Evolutionary conservation across 257 asterid species (phyloP).

Genomic region (Solanum gracilifrons): DNA sequence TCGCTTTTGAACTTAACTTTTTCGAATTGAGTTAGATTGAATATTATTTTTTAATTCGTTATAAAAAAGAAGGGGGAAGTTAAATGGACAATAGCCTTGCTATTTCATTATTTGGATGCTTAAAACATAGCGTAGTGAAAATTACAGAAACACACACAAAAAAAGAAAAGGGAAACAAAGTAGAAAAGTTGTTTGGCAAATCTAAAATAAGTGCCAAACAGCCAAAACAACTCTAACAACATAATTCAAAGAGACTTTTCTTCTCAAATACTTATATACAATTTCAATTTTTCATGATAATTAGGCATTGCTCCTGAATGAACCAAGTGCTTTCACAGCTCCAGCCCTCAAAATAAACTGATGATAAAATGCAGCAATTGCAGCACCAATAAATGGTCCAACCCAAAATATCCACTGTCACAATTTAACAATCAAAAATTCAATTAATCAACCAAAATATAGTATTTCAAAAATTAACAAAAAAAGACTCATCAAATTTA

Average conservation of each 20-base stretch:
- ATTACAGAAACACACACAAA: neutral
- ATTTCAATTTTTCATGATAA: neutral
- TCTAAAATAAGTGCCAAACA: neutral
- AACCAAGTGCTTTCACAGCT: conserved; percentile 66
- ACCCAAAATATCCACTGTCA: conserved; percentile 84
- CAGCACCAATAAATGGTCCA: conserved; percentile 78
- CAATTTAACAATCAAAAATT: neutral
- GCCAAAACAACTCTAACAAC: neutral
- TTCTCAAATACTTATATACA: neutral
- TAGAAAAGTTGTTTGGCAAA: neutral
- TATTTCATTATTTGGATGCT: neutral
- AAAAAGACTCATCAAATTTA: too few species aligned
- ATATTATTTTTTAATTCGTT: too few species aligned
- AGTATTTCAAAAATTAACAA: neutral
- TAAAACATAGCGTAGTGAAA: neutral
- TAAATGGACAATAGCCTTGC: neutral
- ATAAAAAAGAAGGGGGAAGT: neutral
- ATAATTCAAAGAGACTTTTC: neutral
- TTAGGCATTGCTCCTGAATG: conserved; percentile 49
- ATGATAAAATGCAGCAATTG: conserved; percentile 70
- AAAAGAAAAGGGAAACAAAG: neutral
- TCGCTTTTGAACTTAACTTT: too few species aligned
- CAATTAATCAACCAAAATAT: neutral
- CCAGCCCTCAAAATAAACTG: conserved; percentile 62
- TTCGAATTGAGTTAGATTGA: too few species aligned